Conservation (phyloP, 2,329 filamentous ascomycete species). For the Thelonectria olida region DNA sequence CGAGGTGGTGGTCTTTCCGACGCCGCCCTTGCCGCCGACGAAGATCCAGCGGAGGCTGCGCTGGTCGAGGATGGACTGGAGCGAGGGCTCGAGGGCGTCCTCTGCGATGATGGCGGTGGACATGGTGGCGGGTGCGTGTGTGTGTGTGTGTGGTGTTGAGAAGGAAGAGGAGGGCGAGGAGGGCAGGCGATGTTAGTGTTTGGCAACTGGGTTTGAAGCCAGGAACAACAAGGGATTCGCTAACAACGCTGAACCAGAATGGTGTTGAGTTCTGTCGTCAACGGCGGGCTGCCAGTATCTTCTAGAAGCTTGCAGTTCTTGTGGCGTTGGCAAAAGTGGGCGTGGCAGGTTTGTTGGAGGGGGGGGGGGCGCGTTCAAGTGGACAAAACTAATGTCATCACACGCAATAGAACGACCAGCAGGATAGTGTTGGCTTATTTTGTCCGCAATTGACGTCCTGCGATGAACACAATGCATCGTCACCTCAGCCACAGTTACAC, state of each 20-base stretch:
- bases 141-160: not conserved
- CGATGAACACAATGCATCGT: not conserved
- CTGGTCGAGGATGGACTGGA: conserved; percentile 95
- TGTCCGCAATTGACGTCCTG: not conserved
- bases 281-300: conserved; percentile 31
- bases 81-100: conserved; percentile 87
- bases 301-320: conserved; percentile 38
- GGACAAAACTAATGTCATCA: not conserved
- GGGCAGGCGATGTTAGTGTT: not conserved
- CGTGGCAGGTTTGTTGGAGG: conserved; percentile 18
- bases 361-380: not conserved
- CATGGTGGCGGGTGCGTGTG: conserved; percentile 42
- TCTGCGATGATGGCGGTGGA: conserved; percentile 59
- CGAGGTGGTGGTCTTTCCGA: conserved; percentile 99
- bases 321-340: conserved; percentile 31
- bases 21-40: conserved; percentile 96
- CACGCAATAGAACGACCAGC: not conserved
- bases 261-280: conserved; percentile 5
- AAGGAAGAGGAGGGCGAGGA: not conserved
- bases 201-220: not conserved
- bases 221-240: not conserved
- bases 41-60: conserved; percentile 98
- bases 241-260: not conserved
- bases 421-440: not conserved
- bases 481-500: not conserved